Percentiles rank a stretch among this genome's conserved stretches.
These are phyloP conservation scores for Pleoardoris graminearum DNA, from an alignment of 2,329 filamentous ascomycete genomes.

Conservation along the genomic window DNA sequence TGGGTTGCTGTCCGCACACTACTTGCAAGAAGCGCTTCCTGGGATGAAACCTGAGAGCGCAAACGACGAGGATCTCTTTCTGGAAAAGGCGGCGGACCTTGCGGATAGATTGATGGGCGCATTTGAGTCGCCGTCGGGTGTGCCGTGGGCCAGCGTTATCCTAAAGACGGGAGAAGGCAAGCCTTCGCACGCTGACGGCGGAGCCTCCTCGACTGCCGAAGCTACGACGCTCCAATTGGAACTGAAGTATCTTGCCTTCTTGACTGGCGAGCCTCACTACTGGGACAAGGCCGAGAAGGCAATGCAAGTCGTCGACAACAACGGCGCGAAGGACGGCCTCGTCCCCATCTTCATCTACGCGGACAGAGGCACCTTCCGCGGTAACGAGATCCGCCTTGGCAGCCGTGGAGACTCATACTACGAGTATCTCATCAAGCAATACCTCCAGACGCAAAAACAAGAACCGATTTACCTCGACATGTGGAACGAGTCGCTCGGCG, in stretches of 20 bases:
- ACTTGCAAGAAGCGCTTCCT: slow-evolving; percentile 83
- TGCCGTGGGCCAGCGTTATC: slow-evolving; percentile 91
- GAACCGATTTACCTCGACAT: slow-evolving; percentile 87
- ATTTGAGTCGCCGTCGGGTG: slow-evolving; percentile 82
- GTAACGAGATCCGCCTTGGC: slow-evolving; percentile 84
- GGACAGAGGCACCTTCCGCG: slow-evolving; percentile 75
- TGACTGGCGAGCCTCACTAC: slow-evolving; percentile 89
- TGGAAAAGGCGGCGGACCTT: slow-evolving; percentile 93
- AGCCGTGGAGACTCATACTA: slow-evolving; percentile 98
- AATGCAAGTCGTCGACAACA: slow-evolving; percentile 87
- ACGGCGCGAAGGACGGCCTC: slow-evolving; percentile 76
- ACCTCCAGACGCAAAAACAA: slow-evolving; percentile 85
- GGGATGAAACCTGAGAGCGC: slow-evolving; percentile 74
- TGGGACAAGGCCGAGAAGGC: slow-evolving; percentile 92
- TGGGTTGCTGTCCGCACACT: slow-evolving; percentile 89
- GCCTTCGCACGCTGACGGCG: slow-evolving; percentile 78
- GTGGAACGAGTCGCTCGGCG: slow-evolving; percentile 85
- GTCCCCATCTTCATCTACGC: slow-evolving; percentile 91
- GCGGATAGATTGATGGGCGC: slow-evolving; percentile 85
- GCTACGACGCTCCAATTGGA: slow-evolving; percentile 91
- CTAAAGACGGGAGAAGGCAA: slow-evolving; percentile 76
- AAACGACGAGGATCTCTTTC: slow-evolving; percentile 84
- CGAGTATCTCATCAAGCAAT: slow-evolving; percentile 98
- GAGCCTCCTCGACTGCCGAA: slow-evolving; percentile 92
- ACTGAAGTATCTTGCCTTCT: slow-evolving; percentile 93